Base-by-base conservation (phyloP, 441 rosid species). In the Gossypium schwendimanii region DNA sequence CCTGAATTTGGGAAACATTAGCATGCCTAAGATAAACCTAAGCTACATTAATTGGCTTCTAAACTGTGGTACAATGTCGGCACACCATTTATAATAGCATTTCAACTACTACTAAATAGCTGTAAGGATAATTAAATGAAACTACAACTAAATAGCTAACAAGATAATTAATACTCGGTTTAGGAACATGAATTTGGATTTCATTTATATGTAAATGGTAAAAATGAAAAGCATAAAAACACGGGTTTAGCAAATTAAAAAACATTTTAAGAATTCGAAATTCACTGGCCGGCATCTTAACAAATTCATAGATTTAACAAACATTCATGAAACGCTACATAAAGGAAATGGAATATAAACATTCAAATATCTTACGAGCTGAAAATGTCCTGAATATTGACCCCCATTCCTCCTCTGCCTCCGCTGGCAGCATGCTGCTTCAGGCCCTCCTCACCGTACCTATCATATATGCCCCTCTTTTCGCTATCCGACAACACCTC, bases 401-500 rank as follows among this genome's bases (percentile, higher is more conserved):
- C 89, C 44, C 91, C 90, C 80, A 77, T 77, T 36, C 97, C 98
- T 59, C 94, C 88, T 77, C 98, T 76, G 57, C 97, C 94, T 3
- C 99, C 98, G 65, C 81, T 79, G 4, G 97, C 96, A 67, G 91
- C 91, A 77, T 88, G 91, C 88, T 94, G 99, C 74, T 89, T 94
- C 33, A 92, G 85, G 58, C 99, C 98, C 58, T 92, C 98, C 75
- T 94, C 98, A 67, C 99, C 98, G 67, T 94, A 78, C 82, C 77
- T 89, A 73, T 95, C 91, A 63, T 95, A 95, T 59, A 92, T 81
- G 55, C 82, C 77, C 78, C 93, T 89, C 90, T 89, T 92, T 76
- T 95, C 96, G 71, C 85, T 74, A 72, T 92, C 98, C 70, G 98
- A 87, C 58, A 92, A 78, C 80, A 91, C 97, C 88, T 92, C 99